Evolutionary conservation across 352 stramenopile species (phyloP).

Genomic region (Phytophthora aleatoria): DNA sequence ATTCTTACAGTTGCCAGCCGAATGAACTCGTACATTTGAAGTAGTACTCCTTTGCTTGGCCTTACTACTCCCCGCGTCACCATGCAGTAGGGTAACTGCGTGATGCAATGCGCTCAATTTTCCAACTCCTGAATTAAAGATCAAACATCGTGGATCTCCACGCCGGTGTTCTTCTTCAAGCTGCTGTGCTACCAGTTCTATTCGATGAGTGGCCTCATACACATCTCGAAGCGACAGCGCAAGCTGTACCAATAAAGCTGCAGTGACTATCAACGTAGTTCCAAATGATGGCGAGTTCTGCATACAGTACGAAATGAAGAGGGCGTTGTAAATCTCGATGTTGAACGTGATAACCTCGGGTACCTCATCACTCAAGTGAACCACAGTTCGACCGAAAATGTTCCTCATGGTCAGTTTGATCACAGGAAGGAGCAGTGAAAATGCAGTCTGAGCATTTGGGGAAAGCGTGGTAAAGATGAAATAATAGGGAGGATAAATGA

Average conservation of each 20-base stretch:
- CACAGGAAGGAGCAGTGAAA: conserved; percentile 25
- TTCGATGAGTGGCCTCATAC: too few relatives aligned
- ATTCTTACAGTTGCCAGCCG: too few relatives aligned
- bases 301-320: conserved; percentile 38
- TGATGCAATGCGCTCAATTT: too few relatives aligned
- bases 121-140: too few relatives aligned
- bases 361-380: conserved; percentile 29
- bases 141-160: too few relatives aligned
- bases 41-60: too few relatives aligned
- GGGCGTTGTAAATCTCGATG: conserved; percentile 31
- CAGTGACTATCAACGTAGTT: conserved; percentile 18
- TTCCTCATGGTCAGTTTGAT: conserved; percentile 28
- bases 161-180: too few relatives aligned
- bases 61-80: too few relatives aligned
- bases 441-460: conserved; percentile 2
- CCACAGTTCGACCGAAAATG: conserved; percentile 14
- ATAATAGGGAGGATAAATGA: conserved; percentile 33
- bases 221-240: neutral
- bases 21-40: too few relatives aligned
- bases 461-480: conserved; percentile 28
- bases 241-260: conserved; percentile 9
- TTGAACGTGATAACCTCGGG: conserved; percentile 32
- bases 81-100: too few relatives aligned
- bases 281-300: conserved; percentile 29
- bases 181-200: too few relatives aligned